Evolutionary conservation across 139 green algal species (phyloP), one percentile per base, ranked within the genome.

Genomic region (Haematococcus lacustris): DNA sequence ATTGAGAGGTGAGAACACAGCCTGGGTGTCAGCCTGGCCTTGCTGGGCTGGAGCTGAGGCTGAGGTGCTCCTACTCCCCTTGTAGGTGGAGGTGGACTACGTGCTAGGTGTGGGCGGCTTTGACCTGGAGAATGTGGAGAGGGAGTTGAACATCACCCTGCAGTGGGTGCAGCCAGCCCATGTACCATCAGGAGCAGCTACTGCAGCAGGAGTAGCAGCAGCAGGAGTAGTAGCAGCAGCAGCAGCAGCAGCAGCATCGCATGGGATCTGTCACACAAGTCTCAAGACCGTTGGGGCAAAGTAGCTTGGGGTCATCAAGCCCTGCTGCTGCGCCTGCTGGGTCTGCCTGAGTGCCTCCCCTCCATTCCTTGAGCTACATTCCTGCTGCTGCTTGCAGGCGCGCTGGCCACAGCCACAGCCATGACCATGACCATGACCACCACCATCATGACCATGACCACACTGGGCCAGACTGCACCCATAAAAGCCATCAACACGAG

Each of bases 61-160:
- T n/a, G n/a, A n/a, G n/a, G n/a, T n/a, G n/a, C n/a, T n/a, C n/a
- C n/a, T n/a, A n/a, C n/a, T n/a, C n/a, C n/a, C n/a, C n/a, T n/a
- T 64, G 38, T n/a, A 88, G n/a, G 89, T 98, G 28, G 60, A 81
- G 0, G 57, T 96, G 32, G 92, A 96, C 60, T 97, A 93, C 64
- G 88, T 98, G 37, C 67, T 99, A n/a, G 93, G 91, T 21, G 74
- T 98, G 41, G 91, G 92, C 6, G 95, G 95, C 13, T 98, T 96
- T 79, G 92, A 98, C 73, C 81, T 97, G n/a, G 79, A 93, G 6
- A 85, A 84, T 5, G 84, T 98, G 38, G 89, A 95, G 65, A 86
- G 91, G 57, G 77, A 92, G 68, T 40, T 79, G 1, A 67, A 77
- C 63, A 40, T 68, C 2, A 76, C 47, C 0, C 71, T 76, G 23